phyloP scores from a whole-genome alignment of 2,329 filamentous ascomycete species.

The Xylaria sp. region DNA sequence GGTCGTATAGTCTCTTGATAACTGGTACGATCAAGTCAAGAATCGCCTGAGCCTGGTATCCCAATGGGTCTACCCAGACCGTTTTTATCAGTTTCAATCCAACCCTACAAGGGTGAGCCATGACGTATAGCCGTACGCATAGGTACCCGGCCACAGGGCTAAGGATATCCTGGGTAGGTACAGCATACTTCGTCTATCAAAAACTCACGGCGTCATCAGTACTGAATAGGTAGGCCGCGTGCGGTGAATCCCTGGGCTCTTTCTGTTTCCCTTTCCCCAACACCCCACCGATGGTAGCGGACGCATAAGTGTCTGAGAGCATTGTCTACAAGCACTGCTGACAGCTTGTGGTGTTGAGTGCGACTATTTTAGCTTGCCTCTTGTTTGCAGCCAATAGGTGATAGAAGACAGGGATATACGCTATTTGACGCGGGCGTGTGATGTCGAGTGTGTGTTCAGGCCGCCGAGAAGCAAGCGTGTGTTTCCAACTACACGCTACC shows the following conservation, averaged over 20 bases:
- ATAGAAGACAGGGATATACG: slow-evolving; percentile 48
- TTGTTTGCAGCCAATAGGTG: slow-evolving; percentile 49
- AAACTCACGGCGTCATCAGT: not conserved
- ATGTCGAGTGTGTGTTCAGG: slow-evolving; percentile 45
- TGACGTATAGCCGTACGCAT: slow-evolving; percentile 22
- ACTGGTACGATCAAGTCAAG: slow-evolving; percentile 13
- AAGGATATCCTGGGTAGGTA: not conserved
- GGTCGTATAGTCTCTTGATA: slow-evolving; percentile 11
- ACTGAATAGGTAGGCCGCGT: not conserved
- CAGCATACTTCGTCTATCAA: not conserved
- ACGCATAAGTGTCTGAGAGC: slow-evolving; percentile 4
- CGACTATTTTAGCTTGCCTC: slow-evolving; percentile 44
- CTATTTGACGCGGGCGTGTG: slow-evolving; percentile 52
- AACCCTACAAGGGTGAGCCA: slow-evolving; percentile 16
- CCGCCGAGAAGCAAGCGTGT: slow-evolving; percentile 49
- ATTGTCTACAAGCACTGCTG: slow-evolving; percentile 46
- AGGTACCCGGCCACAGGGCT: not conserved
- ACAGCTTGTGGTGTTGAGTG: slow-evolving; percentile 43
- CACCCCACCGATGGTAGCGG: slow-evolving; percentile 35
- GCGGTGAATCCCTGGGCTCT: slow-evolving; percentile 9
- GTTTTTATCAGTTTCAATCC: slow-evolving; percentile 15
- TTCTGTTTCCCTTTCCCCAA: slow-evolving; percentile 37
- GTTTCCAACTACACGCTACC: slow-evolving; percentile 38
- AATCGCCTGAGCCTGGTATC: slow-evolving; percentile 16
- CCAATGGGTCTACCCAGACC: slow-evolving; percentile 9